These are phyloP conservation scores for Leccinum variicolor DNA, from an alignment of 768 basidiomycete genomes.

Conservation along the genomic window DNA sequence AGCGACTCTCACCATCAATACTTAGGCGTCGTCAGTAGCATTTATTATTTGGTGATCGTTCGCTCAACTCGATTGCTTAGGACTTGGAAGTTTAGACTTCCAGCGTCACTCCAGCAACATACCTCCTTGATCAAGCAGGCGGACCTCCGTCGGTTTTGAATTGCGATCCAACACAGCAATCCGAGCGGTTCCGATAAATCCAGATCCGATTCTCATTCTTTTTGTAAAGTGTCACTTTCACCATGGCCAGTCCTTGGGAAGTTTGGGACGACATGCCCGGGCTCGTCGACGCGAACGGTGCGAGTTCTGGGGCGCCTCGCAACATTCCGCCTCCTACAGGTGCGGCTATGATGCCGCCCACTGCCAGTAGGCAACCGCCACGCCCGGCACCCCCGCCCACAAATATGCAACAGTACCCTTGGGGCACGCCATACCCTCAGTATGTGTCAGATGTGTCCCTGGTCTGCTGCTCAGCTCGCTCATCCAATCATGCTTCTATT, in stretches of 20 bases:
- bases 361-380: conserved; percentile 8
- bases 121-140: background rate
- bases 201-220: background rate
- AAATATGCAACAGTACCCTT: conserved; percentile 6
- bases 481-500: conserved; percentile 3
- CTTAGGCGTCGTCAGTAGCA: background rate
- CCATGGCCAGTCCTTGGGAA: conserved; percentile 11
- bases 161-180: conserved; percentile 14
- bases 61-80: background rate
- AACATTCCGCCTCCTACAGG: conserved; percentile 26
- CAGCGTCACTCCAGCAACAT: background rate
- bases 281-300: conserved; percentile 19
- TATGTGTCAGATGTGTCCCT: conserved; percentile 4
- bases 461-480: background rate
- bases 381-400: conserved; percentile 1
- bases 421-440: conserved; percentile 15
- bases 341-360: conserved; percentile 13
- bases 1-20: background rate
- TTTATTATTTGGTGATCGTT: background rate
- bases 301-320: background rate
- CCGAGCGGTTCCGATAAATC: conserved; percentile 18
- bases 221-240: conserved; percentile 6
- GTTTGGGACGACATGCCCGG: conserved; percentile 26
- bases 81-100: background rate
- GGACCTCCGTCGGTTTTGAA: background rate